These are phyloP conservation scores for Pythium periplocum DNA, from an alignment of 352 stramenopile species.

Conservation along the genomic window DNA sequence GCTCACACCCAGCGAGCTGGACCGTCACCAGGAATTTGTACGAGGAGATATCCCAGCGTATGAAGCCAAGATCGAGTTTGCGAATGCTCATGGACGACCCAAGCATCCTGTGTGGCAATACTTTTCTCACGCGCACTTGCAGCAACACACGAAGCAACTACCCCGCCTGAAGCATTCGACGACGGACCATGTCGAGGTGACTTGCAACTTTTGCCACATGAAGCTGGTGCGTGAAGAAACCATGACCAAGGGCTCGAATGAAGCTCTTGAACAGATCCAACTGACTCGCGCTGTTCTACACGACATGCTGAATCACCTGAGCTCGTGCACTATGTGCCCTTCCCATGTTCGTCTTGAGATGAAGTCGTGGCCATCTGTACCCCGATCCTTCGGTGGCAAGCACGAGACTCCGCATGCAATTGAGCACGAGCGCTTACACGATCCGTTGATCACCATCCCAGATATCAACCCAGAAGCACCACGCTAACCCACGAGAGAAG, in stretches of 20 bases:
- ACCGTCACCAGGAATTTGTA: slow-evolving; percentile 5
- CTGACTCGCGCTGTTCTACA: slow-evolving; percentile 10
- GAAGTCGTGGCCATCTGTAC: slow-evolving; percentile 11
- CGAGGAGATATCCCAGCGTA: slow-evolving; percentile 3
- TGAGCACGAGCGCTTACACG: too few species aligned
- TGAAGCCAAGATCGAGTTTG: slow-evolving; percentile 10
- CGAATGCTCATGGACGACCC: slow-evolving; percentile 2
- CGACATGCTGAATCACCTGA: slow-evolving; percentile 14
- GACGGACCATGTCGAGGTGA: slow-evolving; percentile 1
- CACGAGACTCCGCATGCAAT: neutral
- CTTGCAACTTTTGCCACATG: slow-evolving; percentile 6
- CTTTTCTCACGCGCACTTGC: slow-evolving; percentile 6
- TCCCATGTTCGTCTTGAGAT: slow-evolving; percentile 10
- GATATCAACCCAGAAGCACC: too few species aligned
- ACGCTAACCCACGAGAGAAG: too few species aligned
- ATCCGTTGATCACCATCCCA: too few species aligned
- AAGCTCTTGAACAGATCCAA: slow-evolving; percentile 4
- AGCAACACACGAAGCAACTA: neutral
- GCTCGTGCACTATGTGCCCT: slow-evolving; percentile 3
- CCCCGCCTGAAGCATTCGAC: slow-evolving; percentile 2
- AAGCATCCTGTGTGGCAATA: slow-evolving; percentile 15
- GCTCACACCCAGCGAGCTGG: neutral
- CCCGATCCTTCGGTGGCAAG: neutral
- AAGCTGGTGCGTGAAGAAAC: neutral
- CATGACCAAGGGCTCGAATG: slow-evolving; percentile 3